Conservation (phyloP, 2,329 filamentous ascomycete genomes). For the Pseudopithomyces chartarum region DNA sequence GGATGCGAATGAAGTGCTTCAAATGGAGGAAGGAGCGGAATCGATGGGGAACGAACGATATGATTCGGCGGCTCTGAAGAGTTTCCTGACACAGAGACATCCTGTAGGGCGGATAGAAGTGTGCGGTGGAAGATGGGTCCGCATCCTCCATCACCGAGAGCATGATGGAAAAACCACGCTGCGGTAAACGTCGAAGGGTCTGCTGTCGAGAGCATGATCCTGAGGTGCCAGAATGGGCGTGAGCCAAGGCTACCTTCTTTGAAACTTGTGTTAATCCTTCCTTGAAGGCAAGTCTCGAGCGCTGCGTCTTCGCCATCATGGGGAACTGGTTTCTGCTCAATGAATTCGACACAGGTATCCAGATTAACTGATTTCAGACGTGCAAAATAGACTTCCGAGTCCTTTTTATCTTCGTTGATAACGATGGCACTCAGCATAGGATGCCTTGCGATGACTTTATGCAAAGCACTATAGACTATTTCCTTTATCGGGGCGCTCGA, state of each 20-base stretch:
- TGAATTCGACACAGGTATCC: conserved; percentile 40
- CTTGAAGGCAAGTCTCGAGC: conserved; percentile 47
- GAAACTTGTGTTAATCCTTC: conserved; percentile 50
- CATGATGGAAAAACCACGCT: conserved; percentile 55
- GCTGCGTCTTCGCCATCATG: conserved; percentile 43
- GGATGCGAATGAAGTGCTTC: conserved; percentile 49
- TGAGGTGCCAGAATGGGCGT: conserved; percentile 52
- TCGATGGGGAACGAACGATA: conserved; percentile 17
- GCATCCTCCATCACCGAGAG: conserved; percentile 53
- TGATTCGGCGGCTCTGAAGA: neutral
- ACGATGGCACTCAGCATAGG: conserved; percentile 51
- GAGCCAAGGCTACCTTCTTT: conserved; percentile 29
- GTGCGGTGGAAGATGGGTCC: conserved; percentile 52
- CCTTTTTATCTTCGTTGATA: conserved; percentile 45
- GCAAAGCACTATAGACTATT: conserved; percentile 45
- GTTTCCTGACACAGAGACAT: conserved; percentile 17
- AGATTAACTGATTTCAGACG: conserved; percentile 52
- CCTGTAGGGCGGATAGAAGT: conserved; percentile 46
- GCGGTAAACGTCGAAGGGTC: conserved; percentile 44
- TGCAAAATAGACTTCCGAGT: conserved; percentile 49
- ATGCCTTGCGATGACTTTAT: conserved; percentile 46
- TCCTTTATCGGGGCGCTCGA: conserved; percentile 20
- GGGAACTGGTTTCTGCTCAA: conserved; percentile 24
- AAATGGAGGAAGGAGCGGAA: conserved; percentile 46
- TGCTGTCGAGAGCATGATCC: conserved; percentile 36